Evolutionary conservation across 768 basidiomycete species (phyloP), one percentile per base, ranked within the genome.

Genomic region (Termitomyces sp.): DNA sequence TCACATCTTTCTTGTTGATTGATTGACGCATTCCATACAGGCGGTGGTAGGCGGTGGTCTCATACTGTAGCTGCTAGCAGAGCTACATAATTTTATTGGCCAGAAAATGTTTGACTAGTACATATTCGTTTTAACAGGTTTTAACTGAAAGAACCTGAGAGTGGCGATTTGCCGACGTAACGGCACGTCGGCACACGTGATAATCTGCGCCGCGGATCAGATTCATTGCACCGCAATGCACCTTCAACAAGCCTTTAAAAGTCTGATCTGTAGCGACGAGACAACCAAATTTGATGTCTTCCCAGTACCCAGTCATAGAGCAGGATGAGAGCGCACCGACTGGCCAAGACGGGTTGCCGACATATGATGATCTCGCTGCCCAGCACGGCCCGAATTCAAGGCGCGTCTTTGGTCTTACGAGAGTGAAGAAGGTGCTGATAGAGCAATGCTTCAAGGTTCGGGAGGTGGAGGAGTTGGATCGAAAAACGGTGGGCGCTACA

Each of bases 391-490:
- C 91, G 5, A 92, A 93, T 73, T 92, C 91, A 35, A 87, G 91
- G 90, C 82, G 48, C 19, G 53, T 54, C 35, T n/a, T 21, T 58
- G 34, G 21, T 23, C 16, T 54, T 27, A 25, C n/a, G 23, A 49
- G 27, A 47, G 38, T 21, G 34, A 55, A 47, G 32, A 54, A 38
- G 31, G 37, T 55, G 32, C 27, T 41, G 49, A 56, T 62, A 37
- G 58, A 59, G 34, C 56, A 59, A 56, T 60, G 5, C 19, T 37
- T 43, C 19, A 63, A 93, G 91, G 65, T 93, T 93, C 64, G 91
- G 91, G 19, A 77, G 91, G 57, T 94, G 91, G 91, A 82, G 80
- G 66, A 83, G 85, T 6, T 94, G 91, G 91, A 89, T 94, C 55
- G 91, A 94, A 75, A 94, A 93, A 71, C 81, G 91, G 90, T 87